These are phyloP conservation scores for Candida quercuum DNA, from an alignment of 805 yeast genomes.

Conservation along the genomic window DNA sequence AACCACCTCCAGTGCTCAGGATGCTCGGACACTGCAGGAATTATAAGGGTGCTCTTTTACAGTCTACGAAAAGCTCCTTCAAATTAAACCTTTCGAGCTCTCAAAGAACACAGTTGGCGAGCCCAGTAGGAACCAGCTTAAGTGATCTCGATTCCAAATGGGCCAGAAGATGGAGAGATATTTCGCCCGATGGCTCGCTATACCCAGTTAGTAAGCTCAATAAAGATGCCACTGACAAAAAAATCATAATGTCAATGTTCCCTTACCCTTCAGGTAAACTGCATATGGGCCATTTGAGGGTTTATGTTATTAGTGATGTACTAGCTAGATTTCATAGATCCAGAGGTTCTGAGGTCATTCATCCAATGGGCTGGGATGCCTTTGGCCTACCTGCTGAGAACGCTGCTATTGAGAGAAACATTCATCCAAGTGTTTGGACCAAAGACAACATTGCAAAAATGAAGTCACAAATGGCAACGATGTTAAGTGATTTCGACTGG, in stretches of 20 bases:
- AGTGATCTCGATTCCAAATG: constrained; percentile 44
- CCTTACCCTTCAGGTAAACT: constrained; percentile 94
- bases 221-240: constrained; percentile 25
- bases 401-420: constrained; percentile 85
- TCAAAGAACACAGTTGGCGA: too few species aligned
- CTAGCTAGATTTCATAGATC: constrained; percentile 73
- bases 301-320: constrained; percentile 85
- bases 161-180: constrained; percentile 40
- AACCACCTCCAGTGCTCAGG: too few species aligned
- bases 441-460: constrained; percentile 70
- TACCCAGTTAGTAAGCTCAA: constrained; percentile 28
- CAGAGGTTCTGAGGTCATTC: constrained; percentile 73
- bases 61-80: too few species aligned
- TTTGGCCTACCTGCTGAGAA: constrained; percentile 98
- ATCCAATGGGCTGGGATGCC: constrained; percentile 99
- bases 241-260: constrained; percentile 80
- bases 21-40: too few species aligned
- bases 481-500: constrained; percentile 93
- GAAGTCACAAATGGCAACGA: constrained; percentile 73
- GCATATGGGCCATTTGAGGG: constrained; percentile 93
- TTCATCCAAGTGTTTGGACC: constrained; percentile 85
- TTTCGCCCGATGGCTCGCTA: constrained; percentile 29
- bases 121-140: too few species aligned
- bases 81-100: too few species aligned
- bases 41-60: too few species aligned